A percentile compares a stretch with the other conserved stretches of the same genome.
Evolutionary conservation across 108 stramenopile genomes (phyloP).

Genomic region (Pseudonitzschia multistriata): DNA sequence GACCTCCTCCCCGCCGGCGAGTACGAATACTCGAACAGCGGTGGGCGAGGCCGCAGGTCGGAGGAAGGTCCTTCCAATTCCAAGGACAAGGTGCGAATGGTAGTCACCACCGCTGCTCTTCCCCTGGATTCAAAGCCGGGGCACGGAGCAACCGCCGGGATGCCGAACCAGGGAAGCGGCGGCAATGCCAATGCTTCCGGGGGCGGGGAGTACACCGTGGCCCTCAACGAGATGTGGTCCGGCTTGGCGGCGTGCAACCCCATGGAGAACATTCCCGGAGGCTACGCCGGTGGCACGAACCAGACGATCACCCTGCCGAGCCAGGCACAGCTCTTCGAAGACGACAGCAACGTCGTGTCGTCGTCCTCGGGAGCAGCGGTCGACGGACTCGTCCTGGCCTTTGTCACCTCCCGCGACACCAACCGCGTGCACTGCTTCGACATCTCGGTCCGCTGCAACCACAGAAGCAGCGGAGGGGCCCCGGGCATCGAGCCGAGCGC

Average conservation of each 20-base stretch:
- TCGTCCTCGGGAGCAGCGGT: slow-evolving; percentile 7
- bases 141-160: background rate
- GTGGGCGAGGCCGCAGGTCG: slow-evolving; percentile 1
- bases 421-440: slow-evolving; percentile 73
- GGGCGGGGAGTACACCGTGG: slow-evolving; percentile 7
- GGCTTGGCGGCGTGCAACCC: slow-evolving; percentile 33
- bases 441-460: slow-evolving; percentile 67
- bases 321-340: slow-evolving; percentile 31
- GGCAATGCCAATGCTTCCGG: background rate
- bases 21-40: slow-evolving; percentile 14
- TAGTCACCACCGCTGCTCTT: slow-evolving; percentile 51
- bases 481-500: background rate
- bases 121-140: slow-evolving; percentile 33
- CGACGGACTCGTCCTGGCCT: slow-evolving; percentile 70
- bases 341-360: slow-evolving; percentile 31
- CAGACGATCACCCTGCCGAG: slow-evolving; percentile 30
- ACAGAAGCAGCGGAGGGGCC: background rate
- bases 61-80: background rate
- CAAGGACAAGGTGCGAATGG: slow-evolving; percentile 37
- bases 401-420: slow-evolving; percentile 68
- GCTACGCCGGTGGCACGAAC: background rate
- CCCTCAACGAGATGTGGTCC: slow-evolving; percentile 42
- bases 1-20: slow-evolving; percentile 58
- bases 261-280: slow-evolving; percentile 14
- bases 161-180: background rate